Conservation (phyloP, 2,329 filamentous ascomycete species). For the Curvularia eragrostidis region DNA sequence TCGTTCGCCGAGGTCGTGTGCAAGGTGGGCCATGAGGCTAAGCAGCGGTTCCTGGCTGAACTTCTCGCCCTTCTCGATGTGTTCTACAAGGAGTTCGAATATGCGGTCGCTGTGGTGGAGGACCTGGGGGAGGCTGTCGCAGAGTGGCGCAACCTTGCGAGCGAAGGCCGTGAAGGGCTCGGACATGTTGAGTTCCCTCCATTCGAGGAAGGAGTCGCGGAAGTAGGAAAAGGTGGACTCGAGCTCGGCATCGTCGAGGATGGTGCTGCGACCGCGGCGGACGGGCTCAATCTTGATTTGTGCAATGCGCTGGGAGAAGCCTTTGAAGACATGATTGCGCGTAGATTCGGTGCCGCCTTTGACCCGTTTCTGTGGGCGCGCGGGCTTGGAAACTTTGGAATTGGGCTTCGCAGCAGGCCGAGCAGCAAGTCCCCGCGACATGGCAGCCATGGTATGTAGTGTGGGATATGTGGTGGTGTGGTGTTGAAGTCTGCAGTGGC, state of each 20-base stretch:
- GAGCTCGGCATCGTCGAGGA: conserved; percentile 79
- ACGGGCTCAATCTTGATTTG: conserved; percentile 94
- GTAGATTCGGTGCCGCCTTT: conserved; percentile 76
- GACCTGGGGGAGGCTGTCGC: conserved; percentile 89
- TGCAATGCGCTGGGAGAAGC: conserved; percentile 87
- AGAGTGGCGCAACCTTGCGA: conserved; percentile 75
- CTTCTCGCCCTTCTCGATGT: conserved; percentile 78
- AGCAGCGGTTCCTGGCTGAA: conserved; percentile 85
- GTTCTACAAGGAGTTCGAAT: conserved; percentile 75
- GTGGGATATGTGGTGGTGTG: conserved; percentile 1
- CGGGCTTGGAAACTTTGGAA: conserved; percentile 30
- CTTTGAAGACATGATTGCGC: conserved; percentile 88
- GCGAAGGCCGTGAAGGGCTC: conserved; percentile 80
- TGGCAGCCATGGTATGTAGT: conserved; percentile 51
- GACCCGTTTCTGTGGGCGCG: conserved; percentile 65
- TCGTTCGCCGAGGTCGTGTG: conserved; percentile 84
- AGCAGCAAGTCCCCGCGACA: conserved; percentile 47
- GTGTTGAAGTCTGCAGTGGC: conserved; percentile 10
- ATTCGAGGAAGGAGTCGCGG: conserved; percentile 80
- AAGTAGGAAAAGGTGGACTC: conserved; percentile 86
- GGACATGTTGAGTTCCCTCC: conserved; percentile 90
- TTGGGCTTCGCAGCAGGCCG: conserved; percentile 19
- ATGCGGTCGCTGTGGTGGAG: conserved; percentile 89
- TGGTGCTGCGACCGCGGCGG: conserved; percentile 83
- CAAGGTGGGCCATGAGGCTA: conserved; percentile 87